Evolutionary conservation across 73 alveolate genomes (phyloP).

Genomic region (Tetrahymena thermophila): DNA sequence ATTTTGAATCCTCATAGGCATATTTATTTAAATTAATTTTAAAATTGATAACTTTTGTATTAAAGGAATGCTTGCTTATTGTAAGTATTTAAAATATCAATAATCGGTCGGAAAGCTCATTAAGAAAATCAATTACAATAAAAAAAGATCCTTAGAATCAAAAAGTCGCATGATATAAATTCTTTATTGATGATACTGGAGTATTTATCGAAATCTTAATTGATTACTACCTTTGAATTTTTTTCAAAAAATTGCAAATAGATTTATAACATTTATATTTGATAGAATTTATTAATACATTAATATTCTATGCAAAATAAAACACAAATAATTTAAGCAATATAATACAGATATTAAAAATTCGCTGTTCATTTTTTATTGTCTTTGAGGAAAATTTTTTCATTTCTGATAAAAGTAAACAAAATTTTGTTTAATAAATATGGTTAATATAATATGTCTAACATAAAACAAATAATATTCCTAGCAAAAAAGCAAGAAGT

Average conservation of each 20-base stretch:
- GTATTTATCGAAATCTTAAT: background rate
- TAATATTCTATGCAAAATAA: background rate
- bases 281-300: background rate
- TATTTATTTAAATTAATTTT: too few relatives aligned
- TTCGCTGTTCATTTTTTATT: background rate
- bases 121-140: background rate
- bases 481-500: background rate
- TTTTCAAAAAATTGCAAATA: background rate
- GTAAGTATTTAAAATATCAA: background rate
- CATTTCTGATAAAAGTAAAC: background rate
- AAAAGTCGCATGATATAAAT: background rate
- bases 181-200: background rate
- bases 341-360: background rate
- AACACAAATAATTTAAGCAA: background rate
- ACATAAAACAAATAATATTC: background rate
- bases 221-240: background rate
- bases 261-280: background rate
- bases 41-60: too few relatives aligned
- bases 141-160: background rate
- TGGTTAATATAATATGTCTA: background rate
- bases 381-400: background rate
- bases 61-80: background rate
- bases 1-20: too few relatives aligned
- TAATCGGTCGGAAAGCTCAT: background rate
- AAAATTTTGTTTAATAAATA: background rate